A percentile compares a stretch with the other conserved stretches of the same genome.
Evolutionary conservation across 768 basidiomycete genomes (phyloP).

Genomic region (Trichaptum fuscoviolaceum): DNA sequence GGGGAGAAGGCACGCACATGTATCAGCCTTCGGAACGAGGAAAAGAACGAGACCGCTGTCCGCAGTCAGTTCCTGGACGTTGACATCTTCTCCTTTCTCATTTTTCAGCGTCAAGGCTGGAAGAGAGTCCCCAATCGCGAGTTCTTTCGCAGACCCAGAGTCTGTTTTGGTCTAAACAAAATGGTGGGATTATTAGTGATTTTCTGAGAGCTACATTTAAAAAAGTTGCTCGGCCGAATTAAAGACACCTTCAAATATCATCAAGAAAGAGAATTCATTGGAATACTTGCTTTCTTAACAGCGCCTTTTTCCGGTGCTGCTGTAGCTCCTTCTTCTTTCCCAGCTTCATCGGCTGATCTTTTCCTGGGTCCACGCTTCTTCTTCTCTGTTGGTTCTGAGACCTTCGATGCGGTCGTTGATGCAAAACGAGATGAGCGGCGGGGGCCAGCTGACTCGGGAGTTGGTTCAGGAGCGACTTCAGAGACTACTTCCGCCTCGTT

Average conservation of each 20-base stretch:
- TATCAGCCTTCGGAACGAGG: slow-evolving; percentile 81
- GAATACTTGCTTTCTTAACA: slow-evolving; percentile 7
- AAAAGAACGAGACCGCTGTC: slow-evolving; percentile 80
- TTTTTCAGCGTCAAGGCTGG: slow-evolving; percentile 76
- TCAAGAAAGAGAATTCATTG: neutral
- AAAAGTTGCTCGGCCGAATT: neutral
- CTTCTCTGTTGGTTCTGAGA: neutral
- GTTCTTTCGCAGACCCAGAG: slow-evolving; percentile 22
- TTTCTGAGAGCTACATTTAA: slow-evolving; percentile 2
- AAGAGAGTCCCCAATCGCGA: slow-evolving; percentile 71
- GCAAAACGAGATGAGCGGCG: neutral
- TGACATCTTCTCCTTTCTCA: slow-evolving; percentile 76
- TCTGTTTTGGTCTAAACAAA: slow-evolving; percentile 9
- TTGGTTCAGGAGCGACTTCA: neutral
- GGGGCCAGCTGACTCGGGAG: neutral
- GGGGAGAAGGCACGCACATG: slow-evolving; percentile 46
- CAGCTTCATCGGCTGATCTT: neutral
- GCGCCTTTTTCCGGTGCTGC: slow-evolving; percentile 8
- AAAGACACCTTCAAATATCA: neutral
- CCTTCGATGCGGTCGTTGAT: neutral
- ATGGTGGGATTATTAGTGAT: slow-evolving; percentile 4
- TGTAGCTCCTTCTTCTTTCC: slow-evolving; percentile 8
- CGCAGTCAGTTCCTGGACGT: slow-evolving; percentile 54
- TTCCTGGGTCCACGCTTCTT: neutral
- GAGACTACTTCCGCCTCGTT: neutral